Conservation (phyloP, 257 asterid species). For the Nicotiana knightiana region DNA sequence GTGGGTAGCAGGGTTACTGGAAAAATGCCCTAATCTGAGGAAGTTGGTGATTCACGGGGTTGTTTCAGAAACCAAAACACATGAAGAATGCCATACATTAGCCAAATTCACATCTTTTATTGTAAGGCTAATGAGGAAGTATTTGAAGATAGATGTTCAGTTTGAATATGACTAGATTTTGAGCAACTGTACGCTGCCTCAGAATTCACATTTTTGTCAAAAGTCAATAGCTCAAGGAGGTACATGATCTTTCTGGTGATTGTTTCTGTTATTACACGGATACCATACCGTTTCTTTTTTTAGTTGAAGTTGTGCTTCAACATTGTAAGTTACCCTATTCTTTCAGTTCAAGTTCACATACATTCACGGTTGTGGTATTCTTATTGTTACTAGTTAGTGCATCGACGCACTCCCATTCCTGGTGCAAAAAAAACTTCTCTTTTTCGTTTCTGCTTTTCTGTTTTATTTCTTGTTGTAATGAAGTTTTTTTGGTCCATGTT, state of each 20-base stretch:
- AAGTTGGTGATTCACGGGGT: slow-evolving; percentile 71
- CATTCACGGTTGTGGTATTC: neutral
- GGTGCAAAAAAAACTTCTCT: neutral
- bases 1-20: slow-evolving; percentile 66
- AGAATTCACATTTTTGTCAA: neutral
- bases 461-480: neutral
- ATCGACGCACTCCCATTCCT: neutral
- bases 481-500: neutral
- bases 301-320: neutral
- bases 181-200: neutral
- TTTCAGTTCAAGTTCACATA: neutral
- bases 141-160: slow-evolving; percentile 59
- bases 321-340: neutral
- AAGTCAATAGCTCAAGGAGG: slow-evolving; percentile 11
- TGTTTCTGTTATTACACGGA: neutral
- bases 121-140: slow-evolving; percentile 62
- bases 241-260: neutral
- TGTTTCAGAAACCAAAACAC: slow-evolving; percentile 79
- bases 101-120: slow-evolving; percentile 62
- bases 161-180: slow-evolving; percentile 60
- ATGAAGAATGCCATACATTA: slow-evolving; percentile 63
- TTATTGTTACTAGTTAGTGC: neutral
- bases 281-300: neutral
- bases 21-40: slow-evolving; percentile 56
- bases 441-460: neutral